Evolutionary conservation across 2,329 filamentous ascomycete genomes (phyloP).

Genomic region (Nothopassalora personata): DNA sequence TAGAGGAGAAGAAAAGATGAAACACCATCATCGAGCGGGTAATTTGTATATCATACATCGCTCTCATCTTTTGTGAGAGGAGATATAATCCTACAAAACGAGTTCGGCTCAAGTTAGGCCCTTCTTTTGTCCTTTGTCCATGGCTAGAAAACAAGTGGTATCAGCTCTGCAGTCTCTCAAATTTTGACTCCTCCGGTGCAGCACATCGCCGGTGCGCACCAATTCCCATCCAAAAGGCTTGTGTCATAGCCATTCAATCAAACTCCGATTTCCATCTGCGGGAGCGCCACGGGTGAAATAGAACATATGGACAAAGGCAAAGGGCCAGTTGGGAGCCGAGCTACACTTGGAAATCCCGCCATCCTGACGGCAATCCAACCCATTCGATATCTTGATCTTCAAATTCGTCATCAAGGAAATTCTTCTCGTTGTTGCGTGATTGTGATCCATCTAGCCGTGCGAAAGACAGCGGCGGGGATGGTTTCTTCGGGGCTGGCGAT

Average conservation of each 20-base stretch:
- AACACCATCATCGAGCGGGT: slow-evolving; percentile 3
- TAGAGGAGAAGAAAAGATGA: neutral
- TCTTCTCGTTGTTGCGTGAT: slow-evolving; percentile 26
- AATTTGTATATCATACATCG: slow-evolving; percentile 10
- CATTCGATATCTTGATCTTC: slow-evolving; percentile 76
- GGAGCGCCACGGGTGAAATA: slow-evolving; percentile 10
- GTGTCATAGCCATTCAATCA: neutral
- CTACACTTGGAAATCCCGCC: slow-evolving; percentile 47
- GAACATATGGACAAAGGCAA: slow-evolving; percentile 17
- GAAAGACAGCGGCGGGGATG: slow-evolving; percentile 15
- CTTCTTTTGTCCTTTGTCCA: slow-evolving; percentile 14
- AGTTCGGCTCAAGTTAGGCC: slow-evolving; percentile 6
- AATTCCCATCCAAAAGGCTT: neutral
- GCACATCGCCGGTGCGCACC: slow-evolving; percentile 11
- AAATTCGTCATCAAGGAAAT: slow-evolving; percentile 34
- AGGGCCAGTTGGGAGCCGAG: slow-evolving; percentile 1
- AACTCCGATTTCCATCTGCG: slow-evolving; percentile 12
- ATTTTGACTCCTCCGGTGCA: slow-evolving; percentile 2
- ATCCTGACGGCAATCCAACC: slow-evolving; percentile 66
- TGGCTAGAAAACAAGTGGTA: slow-evolving; percentile 13
- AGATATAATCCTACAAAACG: slow-evolving; percentile 8
- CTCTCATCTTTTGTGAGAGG: neutral
- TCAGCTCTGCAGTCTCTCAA: slow-evolving; percentile 21
- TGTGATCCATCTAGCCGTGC: slow-evolving; percentile 12
- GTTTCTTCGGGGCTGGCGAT: slow-evolving; percentile 14